Conservation (phyloP, 768 basidiomycete species). For the Amanita inopinata region DNA sequence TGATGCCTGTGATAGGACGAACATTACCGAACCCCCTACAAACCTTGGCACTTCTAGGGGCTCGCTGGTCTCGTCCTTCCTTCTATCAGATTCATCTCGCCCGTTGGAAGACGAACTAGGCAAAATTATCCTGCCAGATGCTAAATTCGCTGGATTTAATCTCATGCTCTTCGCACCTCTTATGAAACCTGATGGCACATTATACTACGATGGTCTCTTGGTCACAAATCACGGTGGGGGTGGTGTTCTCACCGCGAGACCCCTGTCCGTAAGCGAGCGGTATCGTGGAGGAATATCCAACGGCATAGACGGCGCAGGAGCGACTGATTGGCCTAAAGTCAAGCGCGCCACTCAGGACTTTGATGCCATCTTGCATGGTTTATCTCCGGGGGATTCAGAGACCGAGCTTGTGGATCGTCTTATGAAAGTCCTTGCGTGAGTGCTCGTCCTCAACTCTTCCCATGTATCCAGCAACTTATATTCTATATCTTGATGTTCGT, state of each 20-base stretch:
- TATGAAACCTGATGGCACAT: conserved; percentile 16
- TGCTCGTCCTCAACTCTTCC: conserved; percentile 17
- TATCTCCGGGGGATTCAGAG: conserved; percentile 33
- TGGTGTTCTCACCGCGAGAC: conserved; percentile 42
- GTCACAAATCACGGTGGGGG: conserved; percentile 70
- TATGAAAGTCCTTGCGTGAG: conserved; percentile 64
- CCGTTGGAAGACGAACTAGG: conserved; percentile 41
- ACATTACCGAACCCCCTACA: conserved; percentile 64
- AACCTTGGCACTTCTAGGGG: conserved; percentile 56
- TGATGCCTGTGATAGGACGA: conserved; percentile 47
- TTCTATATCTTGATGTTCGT: conserved; percentile 17
- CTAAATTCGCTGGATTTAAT: conserved; percentile 74
- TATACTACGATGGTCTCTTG: conserved; percentile 43
- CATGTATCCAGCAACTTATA: conserved; percentile 9
- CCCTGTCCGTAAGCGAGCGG: conserved; percentile 40
- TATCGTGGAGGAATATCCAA: conserved; percentile 61
- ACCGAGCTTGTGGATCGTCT: conserved; percentile 44
- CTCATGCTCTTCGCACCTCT: conserved; percentile 53
- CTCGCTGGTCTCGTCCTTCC: conserved; percentile 54
- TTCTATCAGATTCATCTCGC: conserved; percentile 39
- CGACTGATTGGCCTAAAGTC: conserved; percentile 68
- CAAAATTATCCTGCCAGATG: conserved; percentile 35
- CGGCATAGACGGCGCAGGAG: conserved; percentile 57
- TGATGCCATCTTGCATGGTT: conserved; percentile 27
- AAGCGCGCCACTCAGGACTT: conserved; percentile 44